Percentiles rank a stretch among this genome's conserved stretches.
phyloP scores from a whole-genome alignment of 768 basidiomycete genomes.

The Leucocoprinus birnbaumii region DNA sequence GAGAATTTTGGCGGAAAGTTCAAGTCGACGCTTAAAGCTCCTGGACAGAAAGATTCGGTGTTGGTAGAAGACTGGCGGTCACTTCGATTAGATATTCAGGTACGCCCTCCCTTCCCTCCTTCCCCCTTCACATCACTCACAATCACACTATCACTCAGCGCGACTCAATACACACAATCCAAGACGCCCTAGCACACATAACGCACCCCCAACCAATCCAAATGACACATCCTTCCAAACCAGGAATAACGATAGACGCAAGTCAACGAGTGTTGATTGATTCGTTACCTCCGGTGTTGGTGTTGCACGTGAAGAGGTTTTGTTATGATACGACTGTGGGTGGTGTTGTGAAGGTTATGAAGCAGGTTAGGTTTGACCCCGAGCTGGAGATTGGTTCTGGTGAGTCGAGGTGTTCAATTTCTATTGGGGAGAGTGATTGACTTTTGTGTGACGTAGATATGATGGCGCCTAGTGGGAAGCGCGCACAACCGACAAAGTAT shows the following conservation, averaged over 20 bases:
- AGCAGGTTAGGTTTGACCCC: slow-evolving; percentile 73
- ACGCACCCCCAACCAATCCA: slow-evolving; percentile 81
- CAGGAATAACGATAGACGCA: slow-evolving; percentile 66
- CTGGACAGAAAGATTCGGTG: slow-evolving; percentile 80
- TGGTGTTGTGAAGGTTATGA: slow-evolving; percentile 84
- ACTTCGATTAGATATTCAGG: slow-evolving; percentile 87
- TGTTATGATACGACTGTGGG: slow-evolving; percentile 73
- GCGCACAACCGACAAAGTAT: slow-evolving; percentile 53
- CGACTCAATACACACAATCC: slow-evolving; percentile 71
- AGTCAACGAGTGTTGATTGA: slow-evolving; percentile 67
- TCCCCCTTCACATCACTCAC: not conserved
- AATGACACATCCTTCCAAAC: slow-evolving; percentile 55
- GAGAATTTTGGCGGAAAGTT: slow-evolving; percentile 93
- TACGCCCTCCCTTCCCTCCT: slow-evolving; percentile 23
- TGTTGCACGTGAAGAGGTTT: slow-evolving; percentile 93
- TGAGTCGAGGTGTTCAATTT: slow-evolving; percentile 36
- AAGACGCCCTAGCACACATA: slow-evolving; percentile 78
- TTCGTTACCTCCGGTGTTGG: slow-evolving; percentile 75
- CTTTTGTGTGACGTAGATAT: slow-evolving; percentile 40
- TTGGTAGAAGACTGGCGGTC: slow-evolving; percentile 92
- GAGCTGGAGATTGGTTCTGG: slow-evolving; percentile 76
- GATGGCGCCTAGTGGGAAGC: slow-evolving; percentile 50
- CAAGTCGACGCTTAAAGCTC: slow-evolving; percentile 77
- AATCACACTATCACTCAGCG: slow-evolving; percentile 45
- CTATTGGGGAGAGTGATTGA: not conserved